Base-by-base conservation (phyloP, 108 stramenopile genomes). In the Bacterosira constricta region DNA sequence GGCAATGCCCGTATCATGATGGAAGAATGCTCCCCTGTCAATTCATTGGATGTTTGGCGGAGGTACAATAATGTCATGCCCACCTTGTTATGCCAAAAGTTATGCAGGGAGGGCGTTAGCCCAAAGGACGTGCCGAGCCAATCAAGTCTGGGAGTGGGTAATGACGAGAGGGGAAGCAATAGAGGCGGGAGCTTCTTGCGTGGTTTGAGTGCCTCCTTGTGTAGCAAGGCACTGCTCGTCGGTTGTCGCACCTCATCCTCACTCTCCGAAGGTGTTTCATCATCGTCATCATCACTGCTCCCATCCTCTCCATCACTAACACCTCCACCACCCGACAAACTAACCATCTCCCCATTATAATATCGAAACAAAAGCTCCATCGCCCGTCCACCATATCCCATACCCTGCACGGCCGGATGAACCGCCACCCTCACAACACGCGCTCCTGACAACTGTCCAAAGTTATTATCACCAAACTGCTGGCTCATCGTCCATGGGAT, bases 401-500 rank as follows among this genome's bases (percentile, higher is more conserved):
- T 97, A 9, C 92, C 82, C 72, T 98, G 97, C 6, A 96, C 96
- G 12, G 94, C 94, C 6, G 98, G 97, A 74, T 99, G 97, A 6
- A 96, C 94, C n/a, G 99, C 99, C 26, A 99, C 89, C 18, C 99
- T 88, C 26, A 99, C 99, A 42, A 99, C 75, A 13, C 99, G 82
- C 5, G 98, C 99, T 27, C 99, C 99, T 49, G 91, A 93, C 60
- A 99, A 78, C 54, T 91, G 86, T 9, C 96, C 97, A 73, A 99
- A 96, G 34, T 94, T 94, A 11, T 86, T 82, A 86, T 99, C 99
- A 44, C 98, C 95, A 85, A 98, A 99, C 77, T 99, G 99, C 73
- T 99, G 99, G 34, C 94, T 86, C 49, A 99, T 83, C n/a, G 97
- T 99, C 99, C 99, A 99, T 4, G 99, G 99, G 71, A 99, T 98